phyloP scores from a whole-genome alignment of 2,329 filamentous ascomycete species.

The Tolypocladium tundrense region DNA sequence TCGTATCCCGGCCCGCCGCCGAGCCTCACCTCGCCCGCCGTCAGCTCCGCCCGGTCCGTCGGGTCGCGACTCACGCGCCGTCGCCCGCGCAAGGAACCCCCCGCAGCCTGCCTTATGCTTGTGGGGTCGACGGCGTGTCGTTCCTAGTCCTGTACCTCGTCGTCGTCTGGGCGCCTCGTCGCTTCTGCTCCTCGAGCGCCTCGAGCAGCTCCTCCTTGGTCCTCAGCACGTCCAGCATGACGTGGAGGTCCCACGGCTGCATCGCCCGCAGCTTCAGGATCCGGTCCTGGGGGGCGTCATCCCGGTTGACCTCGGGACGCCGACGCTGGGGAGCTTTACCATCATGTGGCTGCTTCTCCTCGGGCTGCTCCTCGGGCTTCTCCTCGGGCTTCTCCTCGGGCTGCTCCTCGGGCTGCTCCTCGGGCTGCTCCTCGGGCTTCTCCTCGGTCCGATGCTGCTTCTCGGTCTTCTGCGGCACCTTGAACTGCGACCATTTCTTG shows the following conservation, averaged over 20 bases:
- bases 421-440: background rate
- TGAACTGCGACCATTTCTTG: background rate
- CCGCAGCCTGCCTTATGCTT: background rate
- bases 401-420: background rate
- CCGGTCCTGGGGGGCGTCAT: background rate
- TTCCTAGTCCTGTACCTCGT: background rate
- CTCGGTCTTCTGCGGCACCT: too few relatives aligned
- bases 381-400: background rate
- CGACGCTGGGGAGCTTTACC: background rate
- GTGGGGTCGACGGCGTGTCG: background rate
- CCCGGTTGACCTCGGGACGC: background rate
- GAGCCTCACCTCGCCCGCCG: background rate
- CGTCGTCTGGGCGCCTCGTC: background rate
- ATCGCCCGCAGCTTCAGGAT: conserved; percentile 8
- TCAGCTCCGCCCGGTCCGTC: background rate
- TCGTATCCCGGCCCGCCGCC: background rate
- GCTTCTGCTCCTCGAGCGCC: background rate
- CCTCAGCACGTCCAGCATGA: conserved; percentile 11
- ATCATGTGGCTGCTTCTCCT: background rate
- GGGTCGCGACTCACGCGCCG: background rate
- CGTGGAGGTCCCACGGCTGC: conserved; percentile 12
- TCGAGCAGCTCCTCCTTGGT: conserved; percentile 3
- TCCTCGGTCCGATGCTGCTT: background rate
- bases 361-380: background rate
- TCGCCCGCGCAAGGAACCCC: background rate